Conservation (phyloP, 148 eudicot species). For the Cornus kousa region DNA sequence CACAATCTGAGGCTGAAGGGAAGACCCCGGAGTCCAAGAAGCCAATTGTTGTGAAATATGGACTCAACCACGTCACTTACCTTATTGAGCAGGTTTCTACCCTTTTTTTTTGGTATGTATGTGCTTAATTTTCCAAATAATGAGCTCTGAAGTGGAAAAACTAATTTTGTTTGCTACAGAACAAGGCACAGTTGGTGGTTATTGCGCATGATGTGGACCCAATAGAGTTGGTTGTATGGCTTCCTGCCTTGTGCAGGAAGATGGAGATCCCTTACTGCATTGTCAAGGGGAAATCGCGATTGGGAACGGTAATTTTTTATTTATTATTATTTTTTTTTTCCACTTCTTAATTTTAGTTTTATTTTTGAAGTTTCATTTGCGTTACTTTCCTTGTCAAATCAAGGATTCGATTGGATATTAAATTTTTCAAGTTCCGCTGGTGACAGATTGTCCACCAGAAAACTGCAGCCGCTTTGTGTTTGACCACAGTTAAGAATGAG, state of each 20-base stretch:
- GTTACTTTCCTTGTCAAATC: no score
- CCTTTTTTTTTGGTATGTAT: neutral
- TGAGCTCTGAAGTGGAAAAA: neutral
- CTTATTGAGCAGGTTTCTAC: constrained; percentile 62
- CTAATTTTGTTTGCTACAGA: constrained; percentile 25
- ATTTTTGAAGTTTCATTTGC: no score
- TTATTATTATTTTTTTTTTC: no score
- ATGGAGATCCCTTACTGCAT: constrained; percentile 82
- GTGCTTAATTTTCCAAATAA: neutral
- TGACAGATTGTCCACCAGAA: constrained; percentile 21
- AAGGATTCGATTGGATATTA: no score
- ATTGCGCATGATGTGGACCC: constrained; percentile 86
- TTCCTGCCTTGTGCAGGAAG: constrained; percentile 71
- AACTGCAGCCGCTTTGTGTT: neutral
- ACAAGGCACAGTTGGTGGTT: constrained; percentile 70
- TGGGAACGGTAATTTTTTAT: constrained; percentile 54
- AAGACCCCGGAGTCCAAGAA: constrained; percentile 62
- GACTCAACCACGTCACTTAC: constrained; percentile 74
- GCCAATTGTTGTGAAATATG: constrained; percentile 77
- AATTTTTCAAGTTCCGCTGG: no score
- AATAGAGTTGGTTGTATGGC: constrained; percentile 77
- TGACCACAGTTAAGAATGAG: neutral
- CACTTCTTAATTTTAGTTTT: no score
- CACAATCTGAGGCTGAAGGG: constrained; percentile 80
- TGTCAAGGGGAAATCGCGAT: constrained; percentile 77